phyloP scores from a whole-genome alignment of 345 rosid genomes.

The Bruguiera sexangula region DNA sequence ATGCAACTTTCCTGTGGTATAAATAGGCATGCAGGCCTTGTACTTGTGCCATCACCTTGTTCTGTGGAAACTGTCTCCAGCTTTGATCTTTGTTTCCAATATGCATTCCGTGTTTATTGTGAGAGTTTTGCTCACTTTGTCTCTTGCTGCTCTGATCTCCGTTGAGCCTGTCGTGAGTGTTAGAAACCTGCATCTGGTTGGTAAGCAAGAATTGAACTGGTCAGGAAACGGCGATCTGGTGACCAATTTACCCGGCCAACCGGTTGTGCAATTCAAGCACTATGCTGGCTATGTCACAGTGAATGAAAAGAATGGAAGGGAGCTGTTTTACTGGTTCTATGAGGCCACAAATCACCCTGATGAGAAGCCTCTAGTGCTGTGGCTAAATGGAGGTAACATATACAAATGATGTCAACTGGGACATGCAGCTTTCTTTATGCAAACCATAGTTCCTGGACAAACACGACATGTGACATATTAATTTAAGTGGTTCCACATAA shows the following conservation, averaged over 20 bases:
- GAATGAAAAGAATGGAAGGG: slow-evolving; percentile 53
- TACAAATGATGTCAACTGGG: too few relatives aligned
- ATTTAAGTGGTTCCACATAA: too few relatives aligned
- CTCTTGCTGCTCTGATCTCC: slow-evolving; percentile 19
- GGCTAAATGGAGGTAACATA: slow-evolving; percentile 93
- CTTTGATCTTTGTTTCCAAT: neutral
- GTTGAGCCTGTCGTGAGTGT: slow-evolving; percentile 18
- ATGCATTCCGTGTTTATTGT: slow-evolving; percentile 18
- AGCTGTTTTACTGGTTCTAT: slow-evolving; percentile 89
- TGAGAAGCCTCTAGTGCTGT: slow-evolving; percentile 72
- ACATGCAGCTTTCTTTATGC: too few relatives aligned
- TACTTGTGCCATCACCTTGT: slow-evolving; percentile 19
- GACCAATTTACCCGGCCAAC: slow-evolving; percentile 62
- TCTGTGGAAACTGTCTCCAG: neutral
- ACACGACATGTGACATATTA: too few relatives aligned
- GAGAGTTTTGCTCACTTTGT: slow-evolving; percentile 10
- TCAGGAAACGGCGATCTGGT: slow-evolving; percentile 46
- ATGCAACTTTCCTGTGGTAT: slow-evolving; percentile 27
- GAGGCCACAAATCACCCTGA: slow-evolving; percentile 57
- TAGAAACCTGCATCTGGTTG: slow-evolving; percentile 23
- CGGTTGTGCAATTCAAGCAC: slow-evolving; percentile 55
- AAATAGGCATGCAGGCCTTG: slow-evolving; percentile 37
- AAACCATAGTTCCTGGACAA: too few relatives aligned
- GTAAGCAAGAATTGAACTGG: slow-evolving; percentile 10
- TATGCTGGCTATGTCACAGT: slow-evolving; percentile 75